Conservation (phyloP, 768 basidiomycete genomes). For the Lentinula raphanica region DNA sequence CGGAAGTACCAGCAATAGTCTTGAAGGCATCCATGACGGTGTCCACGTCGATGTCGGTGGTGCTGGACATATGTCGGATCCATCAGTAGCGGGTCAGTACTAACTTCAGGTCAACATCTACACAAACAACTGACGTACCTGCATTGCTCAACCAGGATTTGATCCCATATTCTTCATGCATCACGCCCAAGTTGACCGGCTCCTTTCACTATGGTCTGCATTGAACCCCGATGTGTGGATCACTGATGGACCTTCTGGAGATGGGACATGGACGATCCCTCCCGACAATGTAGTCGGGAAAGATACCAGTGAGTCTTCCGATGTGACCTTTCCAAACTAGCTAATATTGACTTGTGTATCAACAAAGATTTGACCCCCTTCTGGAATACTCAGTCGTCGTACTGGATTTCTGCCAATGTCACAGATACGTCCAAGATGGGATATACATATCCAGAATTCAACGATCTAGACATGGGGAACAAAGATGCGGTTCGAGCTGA, state of each 20-base stretch:
- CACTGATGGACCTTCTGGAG: constrained; percentile 18
- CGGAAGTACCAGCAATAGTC: constrained; percentile 36
- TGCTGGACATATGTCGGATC: constrained; percentile 37
- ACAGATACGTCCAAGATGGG: constrained; percentile 27
- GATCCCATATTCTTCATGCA: constrained; percentile 54
- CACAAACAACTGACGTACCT: background rate
- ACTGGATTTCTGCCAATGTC: constrained; percentile 33
- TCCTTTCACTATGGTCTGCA: constrained; percentile 46
- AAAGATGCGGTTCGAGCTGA: constrained; percentile 20
- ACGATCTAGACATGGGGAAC: constrained; percentile 28
- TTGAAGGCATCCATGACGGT: constrained; percentile 41
- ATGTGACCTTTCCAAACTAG: background rate
- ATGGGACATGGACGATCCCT: constrained; percentile 30
- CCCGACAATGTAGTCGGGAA: constrained; percentile 20
- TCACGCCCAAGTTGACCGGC: constrained; percentile 49
- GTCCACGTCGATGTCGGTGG: constrained; percentile 41
- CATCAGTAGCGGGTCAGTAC: constrained; percentile 33
- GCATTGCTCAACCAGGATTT: constrained; percentile 30
- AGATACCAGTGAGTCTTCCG: constrained; percentile 21
- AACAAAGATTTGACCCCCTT: constrained; percentile 42
- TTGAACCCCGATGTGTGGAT: constrained; percentile 39
- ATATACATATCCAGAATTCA: constrained; percentile 51
- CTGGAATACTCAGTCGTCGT: constrained; percentile 31
- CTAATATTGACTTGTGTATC: too few species aligned
- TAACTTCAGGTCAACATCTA: background rate